These are phyloP conservation scores for Fusarium nodosum DNA, from an alignment of 2,329 filamentous ascomycete species.

Conservation along the genomic window DNA sequence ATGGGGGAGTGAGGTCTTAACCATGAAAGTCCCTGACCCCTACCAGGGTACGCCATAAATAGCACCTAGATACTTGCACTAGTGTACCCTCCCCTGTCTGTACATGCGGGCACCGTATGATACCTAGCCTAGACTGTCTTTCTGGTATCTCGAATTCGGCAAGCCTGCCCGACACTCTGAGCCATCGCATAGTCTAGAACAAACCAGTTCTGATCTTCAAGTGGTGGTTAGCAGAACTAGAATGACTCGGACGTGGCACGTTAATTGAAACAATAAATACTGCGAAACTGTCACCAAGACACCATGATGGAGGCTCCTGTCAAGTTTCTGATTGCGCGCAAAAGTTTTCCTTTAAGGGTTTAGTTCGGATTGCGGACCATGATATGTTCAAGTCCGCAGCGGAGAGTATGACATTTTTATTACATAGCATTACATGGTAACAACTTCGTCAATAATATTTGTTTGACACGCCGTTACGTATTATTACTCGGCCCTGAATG, in stretches of 20 bases:
- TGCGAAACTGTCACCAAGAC: conserved; percentile 11
- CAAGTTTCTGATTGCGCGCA: not conserved
- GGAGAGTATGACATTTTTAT: conserved; percentile 5
- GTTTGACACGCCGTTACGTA: not conserved
- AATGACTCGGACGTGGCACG: not conserved
- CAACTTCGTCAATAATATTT: not conserved
- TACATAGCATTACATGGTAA: not conserved
- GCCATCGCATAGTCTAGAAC: conserved; percentile 46
- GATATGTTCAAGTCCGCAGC: conserved; percentile 1
- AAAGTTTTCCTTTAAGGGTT: not conserved
- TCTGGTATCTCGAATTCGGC: conserved; percentile 20
- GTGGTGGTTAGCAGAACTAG: conserved; percentile 7
- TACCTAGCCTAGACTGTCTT: not conserved
- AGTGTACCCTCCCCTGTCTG: conserved; percentile 3
- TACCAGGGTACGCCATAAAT: conserved; percentile 41
- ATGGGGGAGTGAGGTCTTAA: conserved; percentile 12
- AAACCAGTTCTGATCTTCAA: conserved; percentile 11
- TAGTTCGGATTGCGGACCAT: conserved; percentile 16
- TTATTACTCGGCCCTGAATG: conserved; percentile 12
- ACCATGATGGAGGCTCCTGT: not conserved
- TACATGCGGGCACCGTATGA: conserved; percentile 5
- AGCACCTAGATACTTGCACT: conserved; percentile 35
- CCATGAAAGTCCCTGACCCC: conserved; percentile 13
- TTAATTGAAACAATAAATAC: not conserved
- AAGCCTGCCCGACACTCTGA: conserved; percentile 29